phyloP scores from a whole-genome alignment of 495 filamentous ascomycete species.

The Schizothecium vesticola region DNA sequence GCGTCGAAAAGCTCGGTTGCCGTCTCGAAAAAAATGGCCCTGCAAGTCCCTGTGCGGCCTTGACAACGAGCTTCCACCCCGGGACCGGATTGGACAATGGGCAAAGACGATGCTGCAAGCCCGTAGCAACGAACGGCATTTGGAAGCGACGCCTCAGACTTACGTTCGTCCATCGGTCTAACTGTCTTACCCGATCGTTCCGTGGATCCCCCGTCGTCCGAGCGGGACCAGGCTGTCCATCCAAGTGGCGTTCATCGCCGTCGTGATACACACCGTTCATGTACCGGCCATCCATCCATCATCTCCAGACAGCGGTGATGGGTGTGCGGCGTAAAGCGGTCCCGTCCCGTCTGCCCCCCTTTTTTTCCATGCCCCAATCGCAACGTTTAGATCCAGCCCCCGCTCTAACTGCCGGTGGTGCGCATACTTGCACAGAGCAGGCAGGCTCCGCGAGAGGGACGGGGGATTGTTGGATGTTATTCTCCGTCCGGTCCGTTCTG shows the following conservation, averaged over 20 bases:
- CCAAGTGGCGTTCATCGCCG: no score
- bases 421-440: neutral
- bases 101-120: neutral
- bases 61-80: neutral
- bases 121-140: no score
- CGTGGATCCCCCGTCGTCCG: neutral
- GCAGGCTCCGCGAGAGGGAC: neutral
- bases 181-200: neutral
- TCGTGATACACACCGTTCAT: slow-evolving; percentile 5
- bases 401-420: neutral
- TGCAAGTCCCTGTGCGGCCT: neutral
- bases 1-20: neutral
- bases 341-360: neutral
- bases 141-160: neutral
- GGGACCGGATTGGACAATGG: neutral
- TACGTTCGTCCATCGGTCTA: neutral
- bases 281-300: neutral
- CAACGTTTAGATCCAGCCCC: neutral
- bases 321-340: neutral
- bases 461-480: neutral
- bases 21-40: neutral
- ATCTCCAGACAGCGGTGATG: neutral
- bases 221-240: no score
- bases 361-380: neutral
- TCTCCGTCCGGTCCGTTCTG: neutral